These are phyloP conservation scores for Zygotorulaspora sp. DNA, from an alignment of 805 yeast genomes.

Conservation along the genomic window DNA sequence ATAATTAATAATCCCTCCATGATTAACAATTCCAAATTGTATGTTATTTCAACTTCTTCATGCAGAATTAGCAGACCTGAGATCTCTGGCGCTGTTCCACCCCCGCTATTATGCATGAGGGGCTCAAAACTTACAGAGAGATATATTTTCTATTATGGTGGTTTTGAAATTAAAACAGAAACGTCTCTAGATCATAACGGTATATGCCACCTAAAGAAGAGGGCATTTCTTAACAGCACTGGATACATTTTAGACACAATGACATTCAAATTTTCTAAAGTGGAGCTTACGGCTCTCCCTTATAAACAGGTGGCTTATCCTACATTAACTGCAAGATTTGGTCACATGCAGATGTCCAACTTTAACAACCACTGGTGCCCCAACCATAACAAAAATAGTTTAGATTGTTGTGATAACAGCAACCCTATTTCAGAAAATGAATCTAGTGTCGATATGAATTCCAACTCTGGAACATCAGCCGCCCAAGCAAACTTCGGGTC, in stretches of 20 bases:
- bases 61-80: conserved; percentile 35
- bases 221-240: conserved; percentile 46
- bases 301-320: conserved; percentile 31
- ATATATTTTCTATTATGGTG: conserved; percentile 66
- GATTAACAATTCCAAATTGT: conserved; percentile 38
- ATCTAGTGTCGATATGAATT: conserved; percentile 2
- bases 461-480: conserved; percentile 6
- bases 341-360: conserved; percentile 37
- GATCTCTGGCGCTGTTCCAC: conserved; percentile 44
- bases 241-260: conserved; percentile 57
- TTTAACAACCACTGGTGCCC: background rate
- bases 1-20: conserved; percentile 42
- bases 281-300: conserved; percentile 38
- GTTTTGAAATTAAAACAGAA: conserved; percentile 46
- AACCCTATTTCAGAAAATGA: conserved; percentile 3
- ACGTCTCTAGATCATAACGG: conserved; percentile 33
- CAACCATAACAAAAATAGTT: conserved; percentile 5
- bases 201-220: conserved; percentile 37
- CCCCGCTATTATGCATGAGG: conserved; percentile 46
- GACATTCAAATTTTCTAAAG: conserved; percentile 46
- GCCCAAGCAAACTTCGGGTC: conserved; percentile 3
- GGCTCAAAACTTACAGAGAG: conserved; percentile 49
- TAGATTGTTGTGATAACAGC: conserved; percentile 5
- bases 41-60: conserved; percentile 39
- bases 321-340: conserved; percentile 38